Conservation (phyloP, 2,329 filamentous ascomycete species). For the Dactylellina drechsleri region DNA sequence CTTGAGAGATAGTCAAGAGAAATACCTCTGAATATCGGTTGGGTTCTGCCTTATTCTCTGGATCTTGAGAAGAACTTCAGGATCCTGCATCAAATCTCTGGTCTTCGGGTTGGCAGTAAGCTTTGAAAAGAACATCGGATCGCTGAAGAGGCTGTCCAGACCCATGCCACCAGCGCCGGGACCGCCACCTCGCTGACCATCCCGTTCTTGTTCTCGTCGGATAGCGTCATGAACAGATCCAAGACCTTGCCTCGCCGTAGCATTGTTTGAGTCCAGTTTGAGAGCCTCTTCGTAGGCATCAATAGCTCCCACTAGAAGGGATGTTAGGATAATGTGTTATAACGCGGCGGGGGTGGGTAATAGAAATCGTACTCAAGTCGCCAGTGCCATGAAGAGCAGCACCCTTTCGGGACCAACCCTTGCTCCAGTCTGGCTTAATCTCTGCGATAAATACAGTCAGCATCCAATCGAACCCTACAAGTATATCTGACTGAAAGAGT, state of each 20-base stretch:
- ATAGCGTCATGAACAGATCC: slow-evolving; percentile 88
- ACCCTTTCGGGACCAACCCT: slow-evolving; percentile 94
- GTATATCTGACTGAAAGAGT: background rate
- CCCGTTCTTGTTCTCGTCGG: slow-evolving; percentile 75
- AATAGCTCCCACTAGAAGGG: slow-evolving; percentile 73
- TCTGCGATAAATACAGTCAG: slow-evolving; percentile 62
- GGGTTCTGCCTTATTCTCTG: slow-evolving; percentile 84
- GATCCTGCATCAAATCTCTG: slow-evolving; percentile 78
- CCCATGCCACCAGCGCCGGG: slow-evolving; percentile 76
- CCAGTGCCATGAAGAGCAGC: slow-evolving; percentile 87
- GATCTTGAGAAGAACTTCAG: slow-evolving; percentile 89
- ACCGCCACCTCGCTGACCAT: slow-evolving; percentile 64
- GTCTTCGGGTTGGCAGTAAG: slow-evolving; percentile 96
- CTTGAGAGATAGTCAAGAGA: too few relatives aligned
- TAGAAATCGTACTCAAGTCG: slow-evolving; percentile 71
- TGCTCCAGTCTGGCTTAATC: slow-evolving; percentile 97
- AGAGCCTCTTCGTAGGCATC: slow-evolving; percentile 95
- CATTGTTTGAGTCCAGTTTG: slow-evolving; percentile 89
- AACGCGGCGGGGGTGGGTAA: background rate
- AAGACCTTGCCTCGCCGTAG: slow-evolving; percentile 88
- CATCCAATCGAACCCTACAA: too few relatives aligned
- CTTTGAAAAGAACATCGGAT: slow-evolving; percentile 89
- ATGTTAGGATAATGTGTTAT: slow-evolving; percentile 19
- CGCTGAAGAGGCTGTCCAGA: slow-evolving; percentile 92
- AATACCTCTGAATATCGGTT: slow-evolving; percentile 70